Base-by-base conservation (phyloP, 257 asterid genomes). In the Lycium barbarum region DNA sequence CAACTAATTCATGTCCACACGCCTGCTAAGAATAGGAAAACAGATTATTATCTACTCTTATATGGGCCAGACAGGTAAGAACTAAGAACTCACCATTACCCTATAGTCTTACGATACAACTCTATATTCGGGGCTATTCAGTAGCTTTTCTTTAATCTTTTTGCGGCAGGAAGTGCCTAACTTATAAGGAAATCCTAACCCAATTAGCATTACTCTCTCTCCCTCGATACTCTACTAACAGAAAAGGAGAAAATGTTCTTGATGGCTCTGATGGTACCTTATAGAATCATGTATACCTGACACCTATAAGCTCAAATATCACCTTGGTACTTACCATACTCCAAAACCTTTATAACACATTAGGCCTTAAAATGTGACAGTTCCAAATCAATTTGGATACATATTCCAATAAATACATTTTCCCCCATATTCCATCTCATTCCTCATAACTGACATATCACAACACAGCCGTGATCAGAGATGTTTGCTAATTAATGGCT, bases 241-340 rank as follows among this genome's bases (percentile, higher is more conserved):
- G 26, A n/a, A 38, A 68, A 68, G 40, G 33, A 68, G 9, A 68
- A 68, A 7, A 38, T 68, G 13, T 70, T 38, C 7, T 40, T 38
- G 78, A 33, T 26, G 45, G 45, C 72, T 33, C 9, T 33, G 17
- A 38, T 38, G 49, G 53, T 20, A 70, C 26, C 78, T 68, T 36
- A 38, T 17, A 33, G 38, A 38, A 38, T 70, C 54, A 38, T 40
- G 79, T 70, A 70, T 12, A 2, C 54, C 54, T 7, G 14, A 70
- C 79, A 70, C 79, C 79, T 38, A 70, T 38, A 36, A 70, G 22
- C 49, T 70, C 79, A 38, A 36, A 47, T 70, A 70, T 38, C 79
- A 67, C 51, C 79, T 40, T 35, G 20, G 11, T 66, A 35, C 14
- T 70, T 70, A 38, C 79, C 76, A 40, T 70, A 70, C 54, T 38